Conservation (phyloP, 306 rosid species). For the Prunus dulcis region DNA sequence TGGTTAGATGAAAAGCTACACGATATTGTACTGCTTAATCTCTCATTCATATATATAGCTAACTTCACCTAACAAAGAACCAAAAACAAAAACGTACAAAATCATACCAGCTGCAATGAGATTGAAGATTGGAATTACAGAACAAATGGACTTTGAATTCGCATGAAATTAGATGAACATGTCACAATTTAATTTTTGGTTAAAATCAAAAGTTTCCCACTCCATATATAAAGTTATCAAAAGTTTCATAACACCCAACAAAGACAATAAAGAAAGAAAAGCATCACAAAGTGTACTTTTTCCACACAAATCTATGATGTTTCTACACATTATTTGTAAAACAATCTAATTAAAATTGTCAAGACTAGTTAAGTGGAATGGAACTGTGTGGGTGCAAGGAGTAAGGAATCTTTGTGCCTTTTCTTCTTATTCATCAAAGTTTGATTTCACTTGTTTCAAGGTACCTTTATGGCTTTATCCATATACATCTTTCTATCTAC, state of each 20-base stretch:
- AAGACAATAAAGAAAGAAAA: slow-evolving; percentile 16
- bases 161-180: background rate
- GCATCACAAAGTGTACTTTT: slow-evolving; percentile 36
- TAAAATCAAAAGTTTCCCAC: slow-evolving; percentile 12
- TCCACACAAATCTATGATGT: slow-evolving; percentile 27
- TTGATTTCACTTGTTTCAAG: slow-evolving; percentile 50
- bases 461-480: slow-evolving; percentile 38
- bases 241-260: slow-evolving; percentile 18
- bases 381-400: slow-evolving; percentile 18
- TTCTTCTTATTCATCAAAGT: slow-evolving; percentile 34
- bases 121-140: slow-evolving; percentile 4
- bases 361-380: slow-evolving; percentile 15
- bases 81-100: background rate
- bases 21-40: too few species aligned
- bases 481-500: slow-evolving; percentile 45
- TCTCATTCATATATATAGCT: too few species aligned
- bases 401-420: slow-evolving; percentile 45
- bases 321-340: slow-evolving; percentile 31
- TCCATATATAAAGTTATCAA: slow-evolving; percentile 14
- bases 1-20: background rate
- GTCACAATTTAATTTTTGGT: slow-evolving; percentile 11
- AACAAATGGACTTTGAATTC: slow-evolving; percentile 26
- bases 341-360: background rate
- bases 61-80: too few species aligned
- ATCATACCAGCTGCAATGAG: background rate